Conservation (phyloP, 805 yeast species). For the Kodamaea jinghongensis region DNA sequence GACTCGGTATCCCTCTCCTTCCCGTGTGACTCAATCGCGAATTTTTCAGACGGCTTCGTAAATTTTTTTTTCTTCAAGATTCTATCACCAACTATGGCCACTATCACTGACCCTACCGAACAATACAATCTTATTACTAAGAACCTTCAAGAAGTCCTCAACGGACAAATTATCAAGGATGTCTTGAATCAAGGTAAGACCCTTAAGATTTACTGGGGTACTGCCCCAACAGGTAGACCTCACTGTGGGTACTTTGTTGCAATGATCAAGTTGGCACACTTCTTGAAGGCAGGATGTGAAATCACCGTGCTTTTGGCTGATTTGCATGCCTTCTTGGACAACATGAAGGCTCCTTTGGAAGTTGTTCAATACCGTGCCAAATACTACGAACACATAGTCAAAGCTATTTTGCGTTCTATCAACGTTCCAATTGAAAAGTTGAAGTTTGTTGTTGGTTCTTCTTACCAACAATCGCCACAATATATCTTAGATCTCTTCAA, state of each 20-base stretch:
- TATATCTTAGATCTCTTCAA: conserved; percentile 90
- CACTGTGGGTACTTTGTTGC: conserved; percentile 99
- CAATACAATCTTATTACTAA: conserved; percentile 76
- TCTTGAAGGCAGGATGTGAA: conserved; percentile 93
- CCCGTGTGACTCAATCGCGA: no score
- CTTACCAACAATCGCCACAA: conserved; percentile 76
- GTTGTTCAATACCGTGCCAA: conserved; percentile 84
- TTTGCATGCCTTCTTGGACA: conserved; percentile 93
- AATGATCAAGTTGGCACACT: conserved; percentile 94
- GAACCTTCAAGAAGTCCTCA: conserved; percentile 87
- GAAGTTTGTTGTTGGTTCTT: conserved; percentile 80
- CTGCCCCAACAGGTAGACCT: conserved; percentile 98
- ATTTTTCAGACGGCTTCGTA: no score
- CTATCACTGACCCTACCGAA: conserved; percentile 50
- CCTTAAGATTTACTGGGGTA: conserved; percentile 93
- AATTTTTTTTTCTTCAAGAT: no score
- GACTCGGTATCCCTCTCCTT: no score
- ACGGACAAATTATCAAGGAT: conserved; percentile 81
- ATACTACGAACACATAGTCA: conserved; percentile 81
- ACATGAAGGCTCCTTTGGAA: conserved; percentile 97
- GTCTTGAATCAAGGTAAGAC: conserved; percentile 79
- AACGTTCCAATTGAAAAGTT: conserved; percentile 91
- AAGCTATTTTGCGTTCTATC: conserved; percentile 79
- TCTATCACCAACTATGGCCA: conserved; percentile 16
- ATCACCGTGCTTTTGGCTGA: conserved; percentile 91